Conservation (phyloP, 306 rosid genomes). For the Fragaria ananassa region DNA sequence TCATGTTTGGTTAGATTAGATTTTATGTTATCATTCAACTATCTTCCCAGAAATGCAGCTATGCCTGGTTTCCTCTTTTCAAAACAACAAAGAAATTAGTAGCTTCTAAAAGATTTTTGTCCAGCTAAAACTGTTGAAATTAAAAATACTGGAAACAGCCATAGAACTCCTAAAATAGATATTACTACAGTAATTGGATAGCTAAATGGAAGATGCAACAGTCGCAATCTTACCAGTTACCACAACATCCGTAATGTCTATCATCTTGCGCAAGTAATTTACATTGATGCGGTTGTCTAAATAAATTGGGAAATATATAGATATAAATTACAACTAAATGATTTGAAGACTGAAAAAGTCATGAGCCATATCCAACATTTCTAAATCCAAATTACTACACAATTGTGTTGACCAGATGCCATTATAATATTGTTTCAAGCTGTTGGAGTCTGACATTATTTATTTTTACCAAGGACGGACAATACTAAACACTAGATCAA, state of each 20-base stretch:
- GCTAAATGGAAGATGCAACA: background rate
- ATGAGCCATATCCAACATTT: slow-evolving; percentile 6
- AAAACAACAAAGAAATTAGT: background rate
- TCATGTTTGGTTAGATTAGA: background rate
- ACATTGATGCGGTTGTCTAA: background rate
- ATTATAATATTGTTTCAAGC: slow-evolving; percentile 19
- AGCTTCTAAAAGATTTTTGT: background rate
- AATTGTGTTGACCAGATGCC: slow-evolving; percentile 27
- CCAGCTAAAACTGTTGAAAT: background rate
- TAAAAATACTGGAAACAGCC: too few species aligned
- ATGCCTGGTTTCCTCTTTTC: background rate
- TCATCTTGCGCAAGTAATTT: background rate
- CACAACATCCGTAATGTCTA: background rate
- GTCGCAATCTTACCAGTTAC: background rate
- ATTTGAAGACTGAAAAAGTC: background rate
- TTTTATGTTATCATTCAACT: background rate
- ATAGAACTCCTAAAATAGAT: background rate
- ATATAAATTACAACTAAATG: slow-evolving; percentile 3
- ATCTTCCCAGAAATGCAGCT: background rate
- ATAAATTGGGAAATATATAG: background rate
- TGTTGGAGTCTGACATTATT: slow-evolving; percentile 12
- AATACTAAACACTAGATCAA: slow-evolving; percentile 13
- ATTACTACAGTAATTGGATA: background rate
- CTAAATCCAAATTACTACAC: slow-evolving; percentile 20
- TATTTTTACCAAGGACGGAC: slow-evolving; percentile 21